Percentiles rank a stretch among this genome's conserved stretches.
Conservation (phyloP, 192 early-diverging fungal species). For the Mortierella alpina region DNA sequence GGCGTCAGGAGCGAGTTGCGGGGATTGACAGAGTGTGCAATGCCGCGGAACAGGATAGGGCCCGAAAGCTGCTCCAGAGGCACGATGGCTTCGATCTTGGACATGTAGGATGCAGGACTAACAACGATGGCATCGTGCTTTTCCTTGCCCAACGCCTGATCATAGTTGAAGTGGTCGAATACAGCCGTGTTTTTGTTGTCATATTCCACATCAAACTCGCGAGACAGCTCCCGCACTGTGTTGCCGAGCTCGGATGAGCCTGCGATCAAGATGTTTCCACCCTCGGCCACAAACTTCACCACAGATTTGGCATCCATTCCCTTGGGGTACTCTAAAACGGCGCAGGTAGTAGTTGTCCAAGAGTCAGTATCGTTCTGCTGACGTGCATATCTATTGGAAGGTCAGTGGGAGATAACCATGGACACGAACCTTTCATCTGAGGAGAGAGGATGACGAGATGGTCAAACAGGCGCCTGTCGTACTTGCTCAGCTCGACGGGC, state of each 20-base stretch:
- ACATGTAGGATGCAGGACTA: conserved; percentile 52
- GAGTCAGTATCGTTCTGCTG: background rate
- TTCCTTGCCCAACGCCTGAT: conserved; percentile 47
- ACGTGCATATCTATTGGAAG: background rate
- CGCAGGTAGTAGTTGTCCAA: background rate
- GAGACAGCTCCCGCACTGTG: conserved; percentile 81
- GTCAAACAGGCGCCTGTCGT: conserved; percentile 77
- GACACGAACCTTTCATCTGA: conserved; percentile 67
- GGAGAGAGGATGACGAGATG: conserved; percentile 88
- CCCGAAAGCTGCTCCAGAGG: conserved; percentile 49
- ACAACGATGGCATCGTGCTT: conserved; percentile 69
- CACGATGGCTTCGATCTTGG: conserved; percentile 57
- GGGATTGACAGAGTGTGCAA: conserved; percentile 75
- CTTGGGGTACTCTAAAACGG: conserved; percentile 58
- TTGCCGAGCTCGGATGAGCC: conserved; percentile 73
- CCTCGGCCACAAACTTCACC: conserved; percentile 87
- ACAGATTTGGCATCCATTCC: conserved; percentile 66
- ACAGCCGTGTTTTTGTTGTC: conserved; percentile 78
- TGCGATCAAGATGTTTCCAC: conserved; percentile 90
- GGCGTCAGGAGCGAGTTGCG: conserved; percentile 70
- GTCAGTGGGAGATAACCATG: background rate
- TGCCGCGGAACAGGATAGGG: conserved; percentile 80
- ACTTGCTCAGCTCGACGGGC: conserved; percentile 64
- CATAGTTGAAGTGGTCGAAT: conserved; percentile 76
- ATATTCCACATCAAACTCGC: conserved; percentile 90